Conservation (phyloP, 176 grass and related monocot species). For the Avena eriantha region DNA sequence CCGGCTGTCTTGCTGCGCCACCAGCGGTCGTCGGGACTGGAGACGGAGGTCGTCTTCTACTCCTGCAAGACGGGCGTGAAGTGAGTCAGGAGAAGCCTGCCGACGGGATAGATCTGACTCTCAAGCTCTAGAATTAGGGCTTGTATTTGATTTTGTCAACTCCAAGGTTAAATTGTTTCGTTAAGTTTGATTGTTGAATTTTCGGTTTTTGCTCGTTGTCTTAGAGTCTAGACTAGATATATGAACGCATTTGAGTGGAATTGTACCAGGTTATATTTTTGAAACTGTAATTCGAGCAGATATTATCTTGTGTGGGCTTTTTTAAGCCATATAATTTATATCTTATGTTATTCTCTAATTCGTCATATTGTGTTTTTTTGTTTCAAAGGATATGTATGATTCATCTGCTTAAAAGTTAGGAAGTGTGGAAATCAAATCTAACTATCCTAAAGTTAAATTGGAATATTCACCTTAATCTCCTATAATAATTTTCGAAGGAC, state of each 20-base stretch:
- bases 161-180: not conserved
- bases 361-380: too few species aligned
- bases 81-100: not conserved
- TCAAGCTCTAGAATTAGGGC: conserved; percentile 5
- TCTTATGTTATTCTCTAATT: too few species aligned
- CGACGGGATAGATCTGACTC: not conserved
- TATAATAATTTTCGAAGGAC: too few species aligned
- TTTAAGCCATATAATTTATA: too few species aligned
- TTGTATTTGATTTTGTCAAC: not conserved
- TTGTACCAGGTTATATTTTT: not conserved
- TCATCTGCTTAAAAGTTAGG: too few species aligned
- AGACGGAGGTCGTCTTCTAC: not conserved
- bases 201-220: not conserved
- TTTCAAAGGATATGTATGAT: too few species aligned
- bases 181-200: not conserved
- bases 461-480: too few species aligned
- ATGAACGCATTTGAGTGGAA: not conserved
- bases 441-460: too few species aligned
- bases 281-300: too few species aligned
- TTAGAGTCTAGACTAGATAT: not conserved
- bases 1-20: not conserved
- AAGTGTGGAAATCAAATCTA: too few species aligned
- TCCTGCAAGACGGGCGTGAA: not conserved
- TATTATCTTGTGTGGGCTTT: too few species aligned
- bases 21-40: not conserved